Conservation (phyloP, 495 filamentous ascomycete species). For the Penicillium tannophilum region DNA sequence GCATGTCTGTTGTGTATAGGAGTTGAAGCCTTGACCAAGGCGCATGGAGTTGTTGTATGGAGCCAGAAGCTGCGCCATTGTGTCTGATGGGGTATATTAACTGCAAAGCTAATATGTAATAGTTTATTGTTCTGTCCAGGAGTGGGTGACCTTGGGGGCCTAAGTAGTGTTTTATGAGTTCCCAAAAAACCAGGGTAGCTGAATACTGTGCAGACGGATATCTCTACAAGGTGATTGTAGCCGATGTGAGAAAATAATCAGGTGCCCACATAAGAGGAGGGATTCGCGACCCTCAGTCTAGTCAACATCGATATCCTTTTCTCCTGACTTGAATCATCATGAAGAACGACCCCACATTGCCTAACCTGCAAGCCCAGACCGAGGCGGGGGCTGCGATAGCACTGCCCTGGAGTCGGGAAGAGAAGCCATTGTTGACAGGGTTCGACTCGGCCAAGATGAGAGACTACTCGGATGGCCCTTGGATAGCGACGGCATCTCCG, state of each 20-base stretch:
- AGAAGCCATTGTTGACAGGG: neutral
- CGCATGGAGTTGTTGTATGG: conserved; percentile 14
- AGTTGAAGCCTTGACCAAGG: conserved; percentile 9
- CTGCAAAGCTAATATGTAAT: neutral
- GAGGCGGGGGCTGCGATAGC: neutral
- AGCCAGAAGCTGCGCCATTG: neutral
- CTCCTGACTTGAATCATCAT: neutral
- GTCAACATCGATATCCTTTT: neutral
- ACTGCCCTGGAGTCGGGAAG: conserved; percentile 2
- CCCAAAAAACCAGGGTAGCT: conserved; percentile 1
- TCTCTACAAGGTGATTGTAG: neutral
- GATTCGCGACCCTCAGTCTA: neutral
- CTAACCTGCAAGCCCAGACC: conserved; percentile 1
- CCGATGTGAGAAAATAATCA: neutral
- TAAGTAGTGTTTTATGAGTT: neutral
- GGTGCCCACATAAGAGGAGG: conserved; percentile 1
- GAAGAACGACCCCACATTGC: conserved; percentile 3
- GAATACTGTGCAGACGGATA: neutral
- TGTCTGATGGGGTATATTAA: neutral
- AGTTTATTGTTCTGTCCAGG: neutral
- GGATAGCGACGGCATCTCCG: neutral
- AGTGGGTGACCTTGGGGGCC: neutral
- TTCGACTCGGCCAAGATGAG: conserved; percentile 1
- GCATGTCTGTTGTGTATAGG: conserved; percentile 6
- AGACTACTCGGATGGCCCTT: neutral